Evolutionary conservation across 2,329 filamentous ascomycete genomes (phyloP), one percentile per base, ranked within the genome.

Genomic region (Cordyceps militaris): DNA sequence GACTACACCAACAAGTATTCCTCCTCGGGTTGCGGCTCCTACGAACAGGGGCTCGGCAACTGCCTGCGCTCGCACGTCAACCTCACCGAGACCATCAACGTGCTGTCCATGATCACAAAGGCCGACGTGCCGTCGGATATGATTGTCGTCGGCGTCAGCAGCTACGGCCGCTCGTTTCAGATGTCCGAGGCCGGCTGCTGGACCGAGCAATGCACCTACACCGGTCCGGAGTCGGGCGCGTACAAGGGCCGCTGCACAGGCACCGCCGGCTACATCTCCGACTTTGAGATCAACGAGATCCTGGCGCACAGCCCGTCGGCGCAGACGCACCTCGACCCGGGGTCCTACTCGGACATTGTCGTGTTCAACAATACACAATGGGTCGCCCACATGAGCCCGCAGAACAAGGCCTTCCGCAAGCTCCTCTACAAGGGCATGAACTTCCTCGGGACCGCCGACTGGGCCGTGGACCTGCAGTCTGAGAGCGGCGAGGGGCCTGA

Each of bases 1-100:
- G 69, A 71, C 46, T 59, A 61, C 16, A 57, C 57, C 11, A 75
- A 73, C 42, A 46, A 60, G 4, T 66, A 44, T 10, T 26, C 51
- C 38, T 32, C 38, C 5, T 26, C 40, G 58, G 38, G 52, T 63
- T 1, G 58, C 36, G 8, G 60, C 65, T 32, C 40, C 36, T 0
- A 58, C 21, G 48, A 36, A 6, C 48, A 51, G 48, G 51, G 28
- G 11, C 53, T 7, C 26, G 71, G 70, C 3, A 70, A 69, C 54
- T 73, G 70, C 56, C 66, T 74, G 0, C 64, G 69, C 6, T 67
- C 64, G 3, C 70, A 74, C 16, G 58, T 74, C 50, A 74, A 75
- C 55, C 34, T 64, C 10, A 74, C 65, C 1, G 72, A 76, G 55
- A 73, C 70, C 0, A 51, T 58, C 0, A 61, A 62, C 14, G 60